These are phyloP conservation scores for Neohortaea acidophila DNA, from an alignment of 495 filamentous ascomycete genomes.

Conservation along the genomic window DNA sequence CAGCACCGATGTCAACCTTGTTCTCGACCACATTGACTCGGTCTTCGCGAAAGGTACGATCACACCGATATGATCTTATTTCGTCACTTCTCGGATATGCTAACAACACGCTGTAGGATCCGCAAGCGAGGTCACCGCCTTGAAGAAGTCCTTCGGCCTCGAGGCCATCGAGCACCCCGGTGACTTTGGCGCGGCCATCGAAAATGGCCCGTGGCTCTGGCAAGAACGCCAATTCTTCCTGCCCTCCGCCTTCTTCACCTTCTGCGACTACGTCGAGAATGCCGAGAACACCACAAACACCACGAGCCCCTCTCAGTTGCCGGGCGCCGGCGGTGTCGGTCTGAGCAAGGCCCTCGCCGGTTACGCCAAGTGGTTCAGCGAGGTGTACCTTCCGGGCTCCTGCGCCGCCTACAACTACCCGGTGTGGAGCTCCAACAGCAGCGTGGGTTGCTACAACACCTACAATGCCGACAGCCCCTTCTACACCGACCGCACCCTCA, in stretches of 20 bases:
- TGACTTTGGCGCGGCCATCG: slow-evolving; percentile 44
- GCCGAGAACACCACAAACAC: slow-evolving; percentile 30
- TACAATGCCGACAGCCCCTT: slow-evolving; percentile 41
- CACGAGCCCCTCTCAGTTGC: slow-evolving; percentile 14
- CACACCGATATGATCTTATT: no score
- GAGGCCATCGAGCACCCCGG: slow-evolving; percentile 37
- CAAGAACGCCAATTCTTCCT: slow-evolving; percentile 35
- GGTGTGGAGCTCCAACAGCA: slow-evolving; percentile 31
- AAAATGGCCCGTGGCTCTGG: slow-evolving; percentile 44
- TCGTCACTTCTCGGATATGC: no score
- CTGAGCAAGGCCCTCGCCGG: slow-evolving; percentile 38
- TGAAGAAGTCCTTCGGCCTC: no score
- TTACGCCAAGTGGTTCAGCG: slow-evolving; percentile 38
- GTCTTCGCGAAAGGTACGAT: slow-evolving; percentile 30
- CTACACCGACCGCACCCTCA: slow-evolving; percentile 39
- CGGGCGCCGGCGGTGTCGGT: slow-evolving; percentile 36
- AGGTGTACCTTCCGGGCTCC: slow-evolving; percentile 30
- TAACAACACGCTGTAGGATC: no score
- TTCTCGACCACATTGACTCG: slow-evolving; percentile 43
- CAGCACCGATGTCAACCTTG: slow-evolving; percentile 38
- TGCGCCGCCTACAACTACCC: slow-evolving; percentile 32
- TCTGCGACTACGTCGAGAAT: slow-evolving; percentile 42
- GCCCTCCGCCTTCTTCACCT: slow-evolving; percentile 31
- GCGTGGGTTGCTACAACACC: slow-evolving; percentile 42
- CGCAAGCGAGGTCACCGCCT: no score